A percentile compares a stretch with the other conserved stretches of the same genome.
Conservation (phyloP, 805 yeast genomes). For the Saturnispora ahearnii region DNA sequence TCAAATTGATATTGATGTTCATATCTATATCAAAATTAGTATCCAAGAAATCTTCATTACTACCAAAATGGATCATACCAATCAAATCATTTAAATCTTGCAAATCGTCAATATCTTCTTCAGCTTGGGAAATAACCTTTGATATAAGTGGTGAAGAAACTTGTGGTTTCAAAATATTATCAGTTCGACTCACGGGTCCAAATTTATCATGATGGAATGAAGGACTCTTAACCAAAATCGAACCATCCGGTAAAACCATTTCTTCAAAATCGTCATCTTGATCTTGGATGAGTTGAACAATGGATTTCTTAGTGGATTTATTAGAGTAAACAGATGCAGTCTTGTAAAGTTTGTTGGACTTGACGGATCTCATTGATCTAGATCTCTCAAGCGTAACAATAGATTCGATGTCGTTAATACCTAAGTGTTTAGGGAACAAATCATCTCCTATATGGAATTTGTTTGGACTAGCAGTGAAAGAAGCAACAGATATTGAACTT, state of each 20-base stretch:
- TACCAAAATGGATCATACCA: conserved; percentile 24
- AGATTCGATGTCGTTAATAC: conserved; percentile 60
- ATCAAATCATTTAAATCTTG: conserved; percentile 23
- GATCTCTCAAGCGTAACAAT: conserved; percentile 66
- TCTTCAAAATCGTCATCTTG: conserved; percentile 14
- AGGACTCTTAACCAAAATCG: conserved; percentile 32
- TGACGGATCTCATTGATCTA: conserved; percentile 46
- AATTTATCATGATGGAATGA: conserved; percentile 2
- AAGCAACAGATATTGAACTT: conserved; percentile 7
- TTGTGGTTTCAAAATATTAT: conserved; percentile 13
- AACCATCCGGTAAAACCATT: conserved; percentile 31
- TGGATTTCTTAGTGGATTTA: conserved; percentile 17
- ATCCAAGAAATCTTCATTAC: conserved; percentile 18
- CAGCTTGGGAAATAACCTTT: background rate
- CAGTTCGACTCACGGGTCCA: conserved; percentile 4
- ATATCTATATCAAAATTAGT: conserved; percentile 20
- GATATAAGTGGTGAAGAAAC: background rate
- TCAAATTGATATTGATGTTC: conserved; percentile 3
- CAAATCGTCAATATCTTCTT: conserved; percentile 14
- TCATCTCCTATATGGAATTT: conserved; percentile 42
- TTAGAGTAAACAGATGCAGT: conserved; percentile 8
- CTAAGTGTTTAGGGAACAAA: conserved; percentile 62
- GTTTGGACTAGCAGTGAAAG: conserved; percentile 14
- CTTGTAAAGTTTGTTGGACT: conserved; percentile 10
- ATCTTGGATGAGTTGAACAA: conserved; percentile 19